Base-by-base conservation (phyloP, 352 stramenopile genomes). In the Pythium volutum region DNA sequence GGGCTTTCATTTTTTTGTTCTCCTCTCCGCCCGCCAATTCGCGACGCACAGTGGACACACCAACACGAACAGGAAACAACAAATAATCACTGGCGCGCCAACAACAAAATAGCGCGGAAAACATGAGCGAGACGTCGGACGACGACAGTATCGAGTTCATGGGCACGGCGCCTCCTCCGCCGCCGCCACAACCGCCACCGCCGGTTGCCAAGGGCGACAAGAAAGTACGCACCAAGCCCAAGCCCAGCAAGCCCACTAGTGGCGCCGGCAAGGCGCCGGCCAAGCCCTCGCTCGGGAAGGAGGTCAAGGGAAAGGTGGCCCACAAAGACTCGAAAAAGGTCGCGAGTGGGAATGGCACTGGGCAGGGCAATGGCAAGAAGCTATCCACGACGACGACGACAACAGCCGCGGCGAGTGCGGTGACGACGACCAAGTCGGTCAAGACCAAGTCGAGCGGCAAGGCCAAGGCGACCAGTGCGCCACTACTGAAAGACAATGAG, bases 71-170 rank as follows among this genome's bases (percentile, higher is more conserved):
- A 2, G n/a, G n/a, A n/a, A n/a, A 27, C 48, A 55, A 49, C 55
- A 12, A 52, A 20, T 10, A 10, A 43, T 20, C 36, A 15, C n/a
- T 43, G 36, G 36, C 36, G 36, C 18, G 36, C 36, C 36, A 43
- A 10, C 36, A 43, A 43, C 31, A 36, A n/a, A 36, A 36, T 36
- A 43, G 8, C 36, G 5, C 18, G 36, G n/a, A 41, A 22, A 61
- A 20, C 46, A 70, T 70, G 63, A 70, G 55, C 56, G 62, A 69
- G 23, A 62, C 53, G 36, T 70, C 64, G 45, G 64, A 66, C 57
- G 64, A 62, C 51, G 39, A 52, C 34, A 55, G 64, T 57, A 53
- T 70, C 47, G 64, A 66, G 62, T 69, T 64, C 39, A 9, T 69
- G 27, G 49, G 62, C 62, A 55, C 62, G 25, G 50, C 41, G 10